Percentiles rank a stretch among this genome's conserved stretches.
Conservation (phyloP, 2,329 filamentous ascomycete species). For the Sclerotinia subarctica region DNA sequence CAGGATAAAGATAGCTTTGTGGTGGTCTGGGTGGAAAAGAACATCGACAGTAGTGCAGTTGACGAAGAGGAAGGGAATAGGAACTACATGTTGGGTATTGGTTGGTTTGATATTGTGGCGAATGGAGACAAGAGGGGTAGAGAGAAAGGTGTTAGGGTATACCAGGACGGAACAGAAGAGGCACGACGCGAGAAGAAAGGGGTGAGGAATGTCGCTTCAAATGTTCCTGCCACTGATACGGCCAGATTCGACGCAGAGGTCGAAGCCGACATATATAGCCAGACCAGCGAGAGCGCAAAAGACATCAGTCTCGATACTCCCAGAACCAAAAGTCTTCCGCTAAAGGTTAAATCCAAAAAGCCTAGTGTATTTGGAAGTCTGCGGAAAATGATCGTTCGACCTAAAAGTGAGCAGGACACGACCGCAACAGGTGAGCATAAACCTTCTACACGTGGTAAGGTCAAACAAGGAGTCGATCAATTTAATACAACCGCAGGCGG, state of each 20-base stretch:
- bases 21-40: neutral
- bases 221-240: neutral
- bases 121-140: neutral
- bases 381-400: slow-evolving; percentile 3
- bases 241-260: neutral
- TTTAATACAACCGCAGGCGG: neutral
- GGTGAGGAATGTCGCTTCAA: neutral
- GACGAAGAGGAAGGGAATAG: neutral
- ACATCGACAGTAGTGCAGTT: neutral
- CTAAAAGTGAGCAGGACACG: slow-evolving; percentile 13
- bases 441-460: neutral
- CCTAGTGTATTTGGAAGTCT: neutral
- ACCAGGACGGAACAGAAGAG: neutral
- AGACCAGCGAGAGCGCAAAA: too few species aligned
- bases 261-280: neutral
- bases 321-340: neutral
- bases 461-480: neutral
- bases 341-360: neutral
- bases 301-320: neutral
- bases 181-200: slow-evolving; percentile 4
- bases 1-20: neutral
- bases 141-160: neutral
- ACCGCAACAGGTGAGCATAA: neutral
- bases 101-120: slow-evolving; percentile 2
- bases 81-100: neutral